A percentile compares a stretch with the other conserved stretches of the same genome.
Conservation (phyloP, 78 protist genomes). For the Planoprotostelium fungivorum region DNA sequence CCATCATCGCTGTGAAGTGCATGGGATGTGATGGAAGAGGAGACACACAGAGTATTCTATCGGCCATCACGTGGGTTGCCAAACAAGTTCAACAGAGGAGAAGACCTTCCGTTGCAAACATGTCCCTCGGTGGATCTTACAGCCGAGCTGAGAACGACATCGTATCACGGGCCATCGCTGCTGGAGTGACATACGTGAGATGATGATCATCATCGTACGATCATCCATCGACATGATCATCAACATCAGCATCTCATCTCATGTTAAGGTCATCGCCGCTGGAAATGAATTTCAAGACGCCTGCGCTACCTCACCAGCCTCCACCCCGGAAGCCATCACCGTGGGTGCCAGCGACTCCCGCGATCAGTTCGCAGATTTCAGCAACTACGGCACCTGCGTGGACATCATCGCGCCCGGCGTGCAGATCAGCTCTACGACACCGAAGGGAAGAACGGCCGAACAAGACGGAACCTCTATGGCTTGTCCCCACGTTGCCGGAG, state of each 20-base stretch:
- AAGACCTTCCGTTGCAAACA: neutral
- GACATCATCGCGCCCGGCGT: neutral
- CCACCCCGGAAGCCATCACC: neutral
- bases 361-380: neutral
- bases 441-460: neutral
- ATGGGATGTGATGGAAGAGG: neutral
- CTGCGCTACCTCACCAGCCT: neutral
- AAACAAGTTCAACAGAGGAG: neutral
- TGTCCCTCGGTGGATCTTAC: neutral
- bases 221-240: no score
- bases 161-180: neutral
- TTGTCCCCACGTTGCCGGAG: neutral
- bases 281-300: neutral
- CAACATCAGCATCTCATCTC: no score
- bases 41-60: neutral
- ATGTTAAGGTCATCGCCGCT: neutral
- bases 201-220: no score
- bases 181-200: neutral
- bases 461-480: neutral
- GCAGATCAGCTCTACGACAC: neutral
- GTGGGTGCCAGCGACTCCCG: neutral
- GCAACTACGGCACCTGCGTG: neutral
- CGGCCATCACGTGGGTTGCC: neutral
- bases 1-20: neutral
- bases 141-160: neutral